Evolutionary conservation across 1,139 yeast genomes (phyloP), one percentile per base, ranked within the genome.

Genomic region (Pichia sp.): DNA sequence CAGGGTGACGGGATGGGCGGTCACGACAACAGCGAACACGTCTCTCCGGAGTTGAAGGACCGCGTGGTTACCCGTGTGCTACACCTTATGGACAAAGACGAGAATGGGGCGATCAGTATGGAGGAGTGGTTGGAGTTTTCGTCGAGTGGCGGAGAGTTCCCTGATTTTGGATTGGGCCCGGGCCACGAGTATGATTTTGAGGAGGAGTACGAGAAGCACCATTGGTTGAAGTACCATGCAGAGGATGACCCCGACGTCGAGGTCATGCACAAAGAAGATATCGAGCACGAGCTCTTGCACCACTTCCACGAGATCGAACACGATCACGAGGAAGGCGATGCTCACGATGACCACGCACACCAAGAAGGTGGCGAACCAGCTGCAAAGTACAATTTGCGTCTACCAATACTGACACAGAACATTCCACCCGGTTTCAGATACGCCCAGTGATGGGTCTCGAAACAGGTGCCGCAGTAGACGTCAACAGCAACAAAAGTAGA

Each of bases 171-270:
- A 8, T 84, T 85, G 59, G 98, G 97, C 23, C 93, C 89, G n/a
- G 98, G 99, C 16, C 98, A 92, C 67, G 98, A 92, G 72, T 86
- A 92, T 51, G 97, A 90, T 71, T 93, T 90, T 66, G 99, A 93
- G 70, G 80, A 82, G 61, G 98, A 92, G 67, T 92, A 90, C 66
- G 97, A 92, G 64, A 84, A 88, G 58, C 98, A 93, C 69, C 98
- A 93, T 70, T 93, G 98, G 97, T 81, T 84, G 59, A 76, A 90
- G 69, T 88, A 80, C 69, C 98, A 93, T 70, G 80, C 84, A 52
- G 82, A 87, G 59, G 73, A 78, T 55, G 97, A 90, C 68, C 97
- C 97, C 0, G 90, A 88, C 52, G 90, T 90, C 26, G 76, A 79
- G 63, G 74, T 81, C 49, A 87, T 88, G 54, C 97, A 90, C 68